phyloP scores from a whole-genome alignment of 2,329 filamentous ascomycete genomes.

The Fusarium sp. region DNA sequence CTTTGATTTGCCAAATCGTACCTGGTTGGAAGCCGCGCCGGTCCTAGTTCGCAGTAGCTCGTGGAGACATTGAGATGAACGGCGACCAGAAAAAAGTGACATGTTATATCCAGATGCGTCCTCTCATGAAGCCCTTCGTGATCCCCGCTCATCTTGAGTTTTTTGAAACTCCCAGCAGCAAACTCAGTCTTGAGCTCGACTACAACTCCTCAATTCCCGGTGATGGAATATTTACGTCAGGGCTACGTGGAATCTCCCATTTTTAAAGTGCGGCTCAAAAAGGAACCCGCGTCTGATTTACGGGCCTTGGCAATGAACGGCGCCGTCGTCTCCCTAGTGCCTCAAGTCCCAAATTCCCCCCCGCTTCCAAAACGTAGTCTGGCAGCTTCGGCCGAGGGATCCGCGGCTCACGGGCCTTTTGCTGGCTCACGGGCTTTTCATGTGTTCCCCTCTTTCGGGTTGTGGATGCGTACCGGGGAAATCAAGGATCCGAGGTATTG shows the following conservation, averaged over 20 bases:
- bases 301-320: constrained; percentile 1
- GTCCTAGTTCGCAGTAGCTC: neutral
- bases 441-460: neutral
- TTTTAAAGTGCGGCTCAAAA: constrained; percentile 15
- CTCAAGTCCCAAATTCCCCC: neutral
- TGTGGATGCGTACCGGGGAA: neutral
- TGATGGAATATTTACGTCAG: constrained; percentile 5
- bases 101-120: neutral
- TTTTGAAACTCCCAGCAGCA: neutral
- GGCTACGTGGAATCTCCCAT: neutral
- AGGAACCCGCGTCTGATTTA: neutral
- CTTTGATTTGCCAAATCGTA: constrained; percentile 16
- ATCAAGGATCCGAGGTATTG: neutral
- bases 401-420: neutral
- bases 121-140: neutral
- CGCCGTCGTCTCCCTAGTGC: neutral
- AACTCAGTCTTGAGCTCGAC: neutral
- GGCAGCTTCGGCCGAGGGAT: constrained; percentile 5
- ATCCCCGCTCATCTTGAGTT: neutral
- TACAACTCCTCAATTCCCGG: neutral
- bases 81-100: constrained; percentile 9
- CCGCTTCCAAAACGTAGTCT: neutral
- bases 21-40: neutral
- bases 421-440: neutral
- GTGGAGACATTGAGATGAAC: constrained; percentile 26